These are phyloP conservation scores for Cyclotella kingstonii DNA, from an alignment of 108 stramenopile genomes.

Conservation along the genomic window DNA sequence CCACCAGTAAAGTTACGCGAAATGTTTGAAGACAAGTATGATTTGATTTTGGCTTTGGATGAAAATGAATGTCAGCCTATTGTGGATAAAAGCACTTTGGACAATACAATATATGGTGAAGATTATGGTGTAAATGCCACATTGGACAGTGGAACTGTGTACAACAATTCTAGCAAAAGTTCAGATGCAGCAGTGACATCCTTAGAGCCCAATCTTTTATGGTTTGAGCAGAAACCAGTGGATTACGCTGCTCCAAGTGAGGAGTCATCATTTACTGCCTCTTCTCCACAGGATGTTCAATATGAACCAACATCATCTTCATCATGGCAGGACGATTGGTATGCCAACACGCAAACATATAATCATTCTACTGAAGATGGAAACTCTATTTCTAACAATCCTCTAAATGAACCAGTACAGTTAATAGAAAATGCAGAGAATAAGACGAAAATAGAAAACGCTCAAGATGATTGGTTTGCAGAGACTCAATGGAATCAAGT, in stretches of 20 bases:
- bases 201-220: slow-evolving; percentile 1
- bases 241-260: neutral
- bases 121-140: neutral
- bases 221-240: slow-evolving; percentile 8
- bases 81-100: slow-evolving; percentile 6
- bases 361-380: neutral
- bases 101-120: slow-evolving; percentile 21
- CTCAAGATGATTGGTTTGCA: slow-evolving; percentile 11
- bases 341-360: neutral
- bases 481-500: neutral
- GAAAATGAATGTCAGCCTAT: slow-evolving; percentile 5
- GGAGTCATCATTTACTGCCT: neutral
- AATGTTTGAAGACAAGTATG: slow-evolving; percentile 15
- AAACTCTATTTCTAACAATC: neutral
- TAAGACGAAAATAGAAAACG: neutral
- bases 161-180: neutral
- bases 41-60: slow-evolving; percentile 5
- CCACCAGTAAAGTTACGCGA: neutral
- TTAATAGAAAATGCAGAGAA: neutral
- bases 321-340: neutral
- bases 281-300: neutral
- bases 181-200: neutral
- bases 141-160: neutral
- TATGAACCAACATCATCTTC: neutral
- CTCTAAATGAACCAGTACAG: neutral